phyloP scores from a whole-genome alignment of 805 yeast genomes.

The Kuraishia capsulata region DNA sequence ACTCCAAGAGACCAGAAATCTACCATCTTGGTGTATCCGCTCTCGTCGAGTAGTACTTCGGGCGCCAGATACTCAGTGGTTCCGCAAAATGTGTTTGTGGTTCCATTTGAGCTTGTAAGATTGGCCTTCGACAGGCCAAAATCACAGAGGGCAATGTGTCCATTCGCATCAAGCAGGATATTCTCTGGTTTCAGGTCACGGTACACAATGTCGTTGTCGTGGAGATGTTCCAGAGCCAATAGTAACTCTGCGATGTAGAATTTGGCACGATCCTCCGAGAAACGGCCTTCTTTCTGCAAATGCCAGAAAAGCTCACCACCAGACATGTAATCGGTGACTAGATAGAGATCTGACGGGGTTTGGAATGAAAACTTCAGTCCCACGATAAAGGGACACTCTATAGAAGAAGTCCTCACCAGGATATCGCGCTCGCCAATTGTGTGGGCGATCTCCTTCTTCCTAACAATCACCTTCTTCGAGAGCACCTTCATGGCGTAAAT shows the following conservation, averaged over 20 bases:
- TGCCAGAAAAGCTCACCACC: constrained; percentile 98
- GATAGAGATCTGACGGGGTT: constrained; percentile 84
- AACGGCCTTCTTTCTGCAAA: constrained; percentile 92
- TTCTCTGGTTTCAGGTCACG: constrained; percentile 97
- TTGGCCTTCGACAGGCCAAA: constrained; percentile 96
- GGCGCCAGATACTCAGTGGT: constrained; percentile 98
- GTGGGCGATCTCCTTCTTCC: constrained; percentile 95
- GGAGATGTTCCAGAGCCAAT: constrained; percentile 87
- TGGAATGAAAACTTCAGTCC: constrained; percentile 95
- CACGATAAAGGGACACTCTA: constrained; percentile 87
- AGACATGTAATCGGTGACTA: constrained; percentile 95
- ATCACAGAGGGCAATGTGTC: constrained; percentile 95
- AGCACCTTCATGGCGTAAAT: constrained; percentile 97
- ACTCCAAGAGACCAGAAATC: constrained; percentile 99
- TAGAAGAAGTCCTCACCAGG: constrained; percentile 82
- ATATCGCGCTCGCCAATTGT: constrained; percentile 96
- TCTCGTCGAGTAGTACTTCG: constrained; percentile 88
- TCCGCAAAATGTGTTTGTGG: constrained; percentile 96
- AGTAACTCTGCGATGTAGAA: constrained; percentile 96
- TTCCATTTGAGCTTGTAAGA: constrained; percentile 61
- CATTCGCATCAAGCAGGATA: constrained; percentile 89
- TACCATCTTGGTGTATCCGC: constrained; percentile 97
- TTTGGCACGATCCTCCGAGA: constrained; percentile 87
- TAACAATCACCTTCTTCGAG: constrained; percentile 89
- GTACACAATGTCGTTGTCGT: constrained; percentile 91